Conservation (phyloP, 2,329 filamentous ascomycete species). For the Phyllosticta ampelicida region DNA sequence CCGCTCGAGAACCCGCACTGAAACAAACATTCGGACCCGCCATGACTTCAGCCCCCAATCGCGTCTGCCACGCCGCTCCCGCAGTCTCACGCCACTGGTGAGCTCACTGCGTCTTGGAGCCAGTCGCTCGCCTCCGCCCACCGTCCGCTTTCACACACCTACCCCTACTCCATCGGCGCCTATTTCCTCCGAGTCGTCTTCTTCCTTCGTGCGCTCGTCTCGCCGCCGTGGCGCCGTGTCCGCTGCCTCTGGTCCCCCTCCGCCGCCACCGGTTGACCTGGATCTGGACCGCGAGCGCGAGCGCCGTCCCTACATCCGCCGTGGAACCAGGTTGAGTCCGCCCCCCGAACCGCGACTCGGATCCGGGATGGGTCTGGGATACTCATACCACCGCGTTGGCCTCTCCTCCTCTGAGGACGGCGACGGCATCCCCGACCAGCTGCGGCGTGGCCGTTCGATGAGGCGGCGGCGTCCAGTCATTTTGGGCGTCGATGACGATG, state of each 20-base stretch:
- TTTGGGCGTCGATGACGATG: background rate
- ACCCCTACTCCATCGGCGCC: background rate
- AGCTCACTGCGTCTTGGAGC: background rate
- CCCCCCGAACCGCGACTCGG: background rate
- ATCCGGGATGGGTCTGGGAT: background rate
- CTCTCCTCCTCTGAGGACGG: background rate
- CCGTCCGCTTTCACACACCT: background rate
- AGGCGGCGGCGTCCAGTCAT: background rate
- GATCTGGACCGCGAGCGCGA: background rate
- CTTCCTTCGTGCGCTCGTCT: background rate
- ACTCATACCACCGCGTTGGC: background rate
- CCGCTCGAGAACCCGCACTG: background rate
- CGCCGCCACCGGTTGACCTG: background rate
- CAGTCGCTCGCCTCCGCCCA: background rate
- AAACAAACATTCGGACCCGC: background rate
- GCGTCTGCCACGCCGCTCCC: background rate
- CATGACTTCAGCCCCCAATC: background rate
- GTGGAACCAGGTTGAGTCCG: background rate
- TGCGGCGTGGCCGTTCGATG: background rate
- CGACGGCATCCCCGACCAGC: background rate
- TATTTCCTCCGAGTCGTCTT: background rate
- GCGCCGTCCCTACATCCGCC: background rate
- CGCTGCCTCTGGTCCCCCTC: background rate
- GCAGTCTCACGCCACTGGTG: background rate
- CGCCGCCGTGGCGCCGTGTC: background rate